phyloP scores from a whole-genome alignment of 148 eudicot genomes.

The Talinum fruticosum region DNA sequence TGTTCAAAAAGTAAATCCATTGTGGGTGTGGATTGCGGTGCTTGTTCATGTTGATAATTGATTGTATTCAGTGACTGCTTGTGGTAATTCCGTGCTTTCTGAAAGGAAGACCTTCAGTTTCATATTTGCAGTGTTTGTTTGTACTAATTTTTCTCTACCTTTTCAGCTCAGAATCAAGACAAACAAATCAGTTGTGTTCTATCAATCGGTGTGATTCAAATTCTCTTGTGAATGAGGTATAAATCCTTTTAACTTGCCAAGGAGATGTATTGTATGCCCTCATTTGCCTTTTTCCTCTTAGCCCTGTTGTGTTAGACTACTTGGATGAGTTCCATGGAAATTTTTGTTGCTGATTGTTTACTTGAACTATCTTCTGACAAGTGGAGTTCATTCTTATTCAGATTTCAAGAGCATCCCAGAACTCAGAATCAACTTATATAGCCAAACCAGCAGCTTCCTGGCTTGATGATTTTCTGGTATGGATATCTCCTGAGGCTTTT shows the following conservation, averaged over 20 bases:
- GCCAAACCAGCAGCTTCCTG: constrained; percentile 99
- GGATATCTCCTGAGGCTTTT: constrained; percentile 99
- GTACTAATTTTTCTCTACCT: constrained; percentile 24
- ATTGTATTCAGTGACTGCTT: background rate
- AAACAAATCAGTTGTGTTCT: constrained; percentile 92
- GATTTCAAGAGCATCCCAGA: constrained; percentile 79
- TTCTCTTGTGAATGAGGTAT: constrained; percentile 96
- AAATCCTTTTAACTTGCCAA: background rate
- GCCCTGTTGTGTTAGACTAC: background rate
- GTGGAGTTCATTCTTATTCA: constrained; percentile 31
- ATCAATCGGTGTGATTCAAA: constrained; percentile 86
- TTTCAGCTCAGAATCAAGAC: constrained; percentile 86
- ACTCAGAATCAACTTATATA: constrained; percentile 82
- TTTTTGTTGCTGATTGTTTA: background rate
- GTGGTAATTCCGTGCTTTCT: background rate
- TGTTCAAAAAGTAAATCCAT: background rate
- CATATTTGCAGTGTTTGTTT: background rate
- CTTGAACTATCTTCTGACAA: constrained; percentile 9
- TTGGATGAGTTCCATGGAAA: background rate
- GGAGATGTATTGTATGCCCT: background rate
- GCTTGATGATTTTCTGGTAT: constrained; percentile 98
- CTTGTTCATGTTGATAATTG: background rate
- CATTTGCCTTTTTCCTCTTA: background rate
- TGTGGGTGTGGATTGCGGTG: background rate
- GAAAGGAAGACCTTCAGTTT: background rate